A percentile compares a stretch with the other conserved stretches of the same genome.
Evolutionary conservation across 345 rosid species (phyloP).

Genomic region (Syzygium oleosum): DNA sequence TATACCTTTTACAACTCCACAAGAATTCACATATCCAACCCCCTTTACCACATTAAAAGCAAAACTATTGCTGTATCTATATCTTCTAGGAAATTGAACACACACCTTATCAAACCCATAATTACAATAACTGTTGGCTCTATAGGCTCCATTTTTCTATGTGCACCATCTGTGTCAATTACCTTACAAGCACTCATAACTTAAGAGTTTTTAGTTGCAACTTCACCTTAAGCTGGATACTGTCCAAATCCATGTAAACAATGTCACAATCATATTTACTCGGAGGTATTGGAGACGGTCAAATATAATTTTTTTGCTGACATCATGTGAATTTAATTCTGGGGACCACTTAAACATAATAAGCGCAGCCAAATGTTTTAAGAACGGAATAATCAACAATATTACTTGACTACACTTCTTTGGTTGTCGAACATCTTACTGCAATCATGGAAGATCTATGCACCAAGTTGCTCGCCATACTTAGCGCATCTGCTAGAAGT

Average conservation of each 20-base stretch:
- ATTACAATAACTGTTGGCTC: background rate
- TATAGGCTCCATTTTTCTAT: background rate
- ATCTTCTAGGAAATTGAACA: background rate
- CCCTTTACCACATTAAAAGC: background rate
- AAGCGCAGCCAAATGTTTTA: background rate
- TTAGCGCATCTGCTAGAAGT: background rate
- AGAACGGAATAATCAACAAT: too few relatives aligned
- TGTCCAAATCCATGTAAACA: too few relatives aligned
- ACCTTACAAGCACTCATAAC: background rate
- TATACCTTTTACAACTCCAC: too few relatives aligned
- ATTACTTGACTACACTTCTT: background rate
- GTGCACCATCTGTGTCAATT: background rate
- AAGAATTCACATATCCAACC: background rate
- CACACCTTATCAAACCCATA: background rate
- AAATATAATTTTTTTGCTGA: too few relatives aligned
- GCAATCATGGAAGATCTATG: too few relatives aligned
- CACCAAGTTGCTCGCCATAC: background rate
- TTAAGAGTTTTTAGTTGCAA: background rate
- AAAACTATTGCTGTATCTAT: too few relatives aligned
- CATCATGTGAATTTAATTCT: background rate
- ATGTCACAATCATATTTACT: too few relatives aligned
- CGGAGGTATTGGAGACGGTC: background rate
- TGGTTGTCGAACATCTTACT: background rate
- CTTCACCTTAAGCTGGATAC: too few relatives aligned
- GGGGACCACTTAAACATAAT: too few relatives aligned